Base-by-base conservation (phyloP, 2,329 filamentous ascomycete species). In the Colletotrichum limetticola region DNA sequence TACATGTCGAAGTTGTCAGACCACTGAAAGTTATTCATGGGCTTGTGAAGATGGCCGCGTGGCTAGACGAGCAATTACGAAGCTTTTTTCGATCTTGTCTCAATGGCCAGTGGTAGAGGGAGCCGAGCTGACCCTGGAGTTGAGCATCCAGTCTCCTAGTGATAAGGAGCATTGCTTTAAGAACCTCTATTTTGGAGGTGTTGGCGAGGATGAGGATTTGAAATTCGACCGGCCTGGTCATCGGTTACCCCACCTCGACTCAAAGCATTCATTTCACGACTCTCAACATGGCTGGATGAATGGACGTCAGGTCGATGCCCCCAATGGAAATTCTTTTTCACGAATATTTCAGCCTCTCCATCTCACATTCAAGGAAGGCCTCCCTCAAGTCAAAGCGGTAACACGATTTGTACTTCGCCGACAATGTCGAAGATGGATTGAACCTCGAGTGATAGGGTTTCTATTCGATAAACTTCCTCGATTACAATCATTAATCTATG, bases 81-180 rank as follows among this genome's bases (percentile, higher is more conserved):
- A 76, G 42, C 76, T 83, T 1, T 79, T 81, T 65, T 74, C 58
- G 11, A 77, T 81, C 71, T 79, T 83, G 32, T 77, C 77, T 32
- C 74, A 63, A 11, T 82, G 81, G 82, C 60, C 59, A 2, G 37
- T 52, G 53, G 1, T 8, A 16, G 59, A 74, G 16, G 63, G 66
- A 14, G 71, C 71, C 30, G 58, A 68, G 35, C 74, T 83, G 74
- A 76, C 76, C 7, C 74, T 83, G 72, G 82, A 84, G 74, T 71
- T 83, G 22, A 80, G 79, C 66, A 77, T 72, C 2, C 77, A 80
- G 53, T 82, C 79, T 61, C 80, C 78, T 14, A 83, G 81, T 68
- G 80, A 84, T 77, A 77, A 58, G 12, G 71, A 81, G 59, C 79
- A 83, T 74, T 83, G 75, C 75, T 82, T 82, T 72, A 79, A 79